phyloP scores from a whole-genome alignment of 1,139 yeast species.

The Geotrichum citri-aurantii region DNA sequence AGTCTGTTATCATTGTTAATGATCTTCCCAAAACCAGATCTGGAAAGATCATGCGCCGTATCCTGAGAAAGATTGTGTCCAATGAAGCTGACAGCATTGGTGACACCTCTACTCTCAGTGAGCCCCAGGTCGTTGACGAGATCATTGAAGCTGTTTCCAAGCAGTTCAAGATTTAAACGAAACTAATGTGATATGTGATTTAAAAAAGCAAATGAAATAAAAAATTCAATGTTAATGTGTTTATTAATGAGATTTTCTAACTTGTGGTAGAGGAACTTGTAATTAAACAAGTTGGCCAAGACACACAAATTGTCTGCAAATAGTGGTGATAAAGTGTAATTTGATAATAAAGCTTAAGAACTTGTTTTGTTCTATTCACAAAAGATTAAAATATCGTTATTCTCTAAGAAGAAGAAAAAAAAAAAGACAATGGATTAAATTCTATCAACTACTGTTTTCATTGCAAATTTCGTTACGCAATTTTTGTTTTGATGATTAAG shows the following conservation, averaged over 20 bases:
- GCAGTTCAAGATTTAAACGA: conserved; percentile 13
- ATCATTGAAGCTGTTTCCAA: conserved; percentile 44
- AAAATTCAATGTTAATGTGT: background rate
- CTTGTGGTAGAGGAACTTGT: background rate
- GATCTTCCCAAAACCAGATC: conserved; percentile 98
- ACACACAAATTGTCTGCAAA: background rate
- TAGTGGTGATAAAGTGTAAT: too few relatives aligned
- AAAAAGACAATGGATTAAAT: too few relatives aligned
- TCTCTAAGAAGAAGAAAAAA: too few relatives aligned
- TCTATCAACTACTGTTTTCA: too few relatives aligned
- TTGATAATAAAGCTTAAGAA: too few relatives aligned
- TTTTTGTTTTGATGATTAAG: too few relatives aligned
- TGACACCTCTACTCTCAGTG: conserved; percentile 83
- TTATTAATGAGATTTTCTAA: background rate
- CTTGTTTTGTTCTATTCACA: too few relatives aligned
- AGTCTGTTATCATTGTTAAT: conserved; percentile 74
- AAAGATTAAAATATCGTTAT: too few relatives aligned
- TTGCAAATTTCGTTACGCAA: too few relatives aligned
- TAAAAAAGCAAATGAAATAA: background rate
- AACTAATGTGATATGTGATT: background rate
- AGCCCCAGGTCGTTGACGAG: conserved; percentile 78
- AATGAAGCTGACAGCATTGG: conserved; percentile 92
- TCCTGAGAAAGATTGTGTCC: conserved; percentile 83
- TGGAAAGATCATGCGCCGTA: conserved; percentile 98
- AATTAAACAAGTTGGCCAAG: background rate